Evolutionary conservation across 2,329 filamentous ascomycete genomes (phyloP).

Genomic region (Paecilomyces dactylethromorphus): DNA sequence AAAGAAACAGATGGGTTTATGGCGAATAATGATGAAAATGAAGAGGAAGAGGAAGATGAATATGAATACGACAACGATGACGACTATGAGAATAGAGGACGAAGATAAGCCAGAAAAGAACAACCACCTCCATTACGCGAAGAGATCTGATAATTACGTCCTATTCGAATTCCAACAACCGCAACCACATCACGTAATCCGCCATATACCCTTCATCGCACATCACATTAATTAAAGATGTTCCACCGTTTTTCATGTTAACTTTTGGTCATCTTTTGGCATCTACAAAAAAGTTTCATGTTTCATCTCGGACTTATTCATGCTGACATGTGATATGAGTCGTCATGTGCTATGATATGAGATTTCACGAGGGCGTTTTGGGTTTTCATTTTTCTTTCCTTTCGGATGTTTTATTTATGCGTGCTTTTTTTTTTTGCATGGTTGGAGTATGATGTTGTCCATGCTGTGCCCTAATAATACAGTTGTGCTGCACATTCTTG

Average conservation of each 20-base stretch:
- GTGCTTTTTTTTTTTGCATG: not conserved
- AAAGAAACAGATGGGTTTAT: slow-evolving; percentile 65
- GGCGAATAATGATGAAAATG: slow-evolving; percentile 22
- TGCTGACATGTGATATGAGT: not conserved
- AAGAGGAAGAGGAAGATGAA: slow-evolving; percentile 18
- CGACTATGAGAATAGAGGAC: not conserved
- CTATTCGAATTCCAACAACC: not conserved
- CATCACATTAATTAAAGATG: not conserved
- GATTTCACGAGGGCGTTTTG: not conserved
- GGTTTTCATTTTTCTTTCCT: not conserved
- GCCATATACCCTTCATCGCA: not conserved
- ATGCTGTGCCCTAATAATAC: not conserved
- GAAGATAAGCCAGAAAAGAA: not conserved
- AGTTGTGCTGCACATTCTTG: not conserved
- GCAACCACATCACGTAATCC: not conserved
- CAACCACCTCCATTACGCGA: not conserved
- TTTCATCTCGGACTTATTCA: not conserved
- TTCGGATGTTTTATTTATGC: not conserved
- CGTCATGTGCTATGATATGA: not conserved
- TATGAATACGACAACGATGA: not conserved
- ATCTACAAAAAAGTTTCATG: not conserved
- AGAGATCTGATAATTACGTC: not conserved
- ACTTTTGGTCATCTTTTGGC: not conserved
- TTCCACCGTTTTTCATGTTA: not conserved
- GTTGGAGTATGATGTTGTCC: not conserved